Base-by-base conservation (phyloP, 116 monocot species). In the Dioscorea cayenensis region DNA sequence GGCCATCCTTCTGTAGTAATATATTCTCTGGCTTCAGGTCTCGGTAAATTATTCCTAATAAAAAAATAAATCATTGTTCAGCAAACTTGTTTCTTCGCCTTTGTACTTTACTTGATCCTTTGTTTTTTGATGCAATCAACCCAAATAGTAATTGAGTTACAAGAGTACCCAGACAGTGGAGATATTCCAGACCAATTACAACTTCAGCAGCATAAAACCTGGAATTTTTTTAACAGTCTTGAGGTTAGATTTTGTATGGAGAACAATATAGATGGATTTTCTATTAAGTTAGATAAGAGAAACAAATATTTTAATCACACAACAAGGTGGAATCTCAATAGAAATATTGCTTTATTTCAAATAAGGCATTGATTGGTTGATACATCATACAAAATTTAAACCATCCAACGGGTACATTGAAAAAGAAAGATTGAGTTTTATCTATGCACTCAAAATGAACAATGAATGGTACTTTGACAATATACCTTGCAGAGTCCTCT, bases 201-300 rank as follows among this genome's bases (percentile, higher is more conserved):
- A 92, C 95, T 82, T 95, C 95, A 37, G 92, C 95, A 69, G 92
- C 92, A 84, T 92, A 95, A 77, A 95, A 95, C 85, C 95, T 95
- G 83, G 81, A 79, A 71, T 28, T 32, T 32, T 36, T 80, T n/a
- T 28, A 7, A 5, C 11, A 66, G 20, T 25, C 62, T 73, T 21
- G 73, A 32, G 2, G 66, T 13, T 35, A 49, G 28, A 18, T 68
- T 25, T n/a, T 66, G 0, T 28, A 51, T 7, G 60, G 7, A 28
- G 23, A 36, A 63, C 16, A 70, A 61, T 0, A 66, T 22, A 14
- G 38, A 60, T 25, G 48, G n/a, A 16, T 16, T 16, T 0, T 55
- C 5, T n/a, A 55, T 55, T 0, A 55, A 55, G n/a, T 1, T 55
- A 16, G 19, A 55, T 16, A 55, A 51, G 51, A 17, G 51, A 51